Percentiles rank a stretch among this genome's conserved stretches.
Conservation (phyloP, 73 alveolate genomes). For the Tetrahymena elliotti region DNA sequence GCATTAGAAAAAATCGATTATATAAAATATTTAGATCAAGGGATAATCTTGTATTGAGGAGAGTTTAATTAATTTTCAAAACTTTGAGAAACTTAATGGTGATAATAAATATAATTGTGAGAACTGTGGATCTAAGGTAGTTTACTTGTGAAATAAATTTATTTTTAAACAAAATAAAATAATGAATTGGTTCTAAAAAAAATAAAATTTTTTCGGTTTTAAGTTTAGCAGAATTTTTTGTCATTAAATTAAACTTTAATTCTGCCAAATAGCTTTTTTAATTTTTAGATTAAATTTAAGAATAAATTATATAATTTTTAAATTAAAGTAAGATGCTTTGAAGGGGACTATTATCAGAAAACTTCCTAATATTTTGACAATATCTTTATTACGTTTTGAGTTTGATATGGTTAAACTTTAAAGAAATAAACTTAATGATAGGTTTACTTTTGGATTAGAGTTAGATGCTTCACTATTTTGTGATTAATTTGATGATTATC, state of each 20-base stretch:
- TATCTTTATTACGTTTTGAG: slow-evolving; percentile 72
- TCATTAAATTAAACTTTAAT: too few relatives aligned
- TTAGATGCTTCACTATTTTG: slow-evolving; percentile 59
- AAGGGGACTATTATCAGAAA: slow-evolving; percentile 65
- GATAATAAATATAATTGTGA: slow-evolving; percentile 70
- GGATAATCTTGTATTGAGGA: slow-evolving; percentile 53
- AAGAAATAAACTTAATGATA: slow-evolving; percentile 69
- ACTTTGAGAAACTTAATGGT: slow-evolving; percentile 56
- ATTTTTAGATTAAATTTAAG: too few relatives aligned
- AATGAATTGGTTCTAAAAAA: too few relatives aligned
- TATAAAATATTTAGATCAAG: slow-evolving; percentile 56
- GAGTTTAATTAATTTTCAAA: slow-evolving; percentile 55
- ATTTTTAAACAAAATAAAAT: too few relatives aligned
- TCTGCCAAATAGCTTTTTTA: too few relatives aligned
- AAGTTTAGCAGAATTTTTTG: too few relatives aligned
- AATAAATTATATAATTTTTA: not conserved
- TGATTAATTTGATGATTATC: slow-evolving; percentile 38
- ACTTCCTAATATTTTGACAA: slow-evolving; percentile 73
- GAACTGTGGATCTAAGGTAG: slow-evolving; percentile 64
- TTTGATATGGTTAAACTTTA: slow-evolving; percentile 66
- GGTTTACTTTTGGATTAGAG: slow-evolving; percentile 80
- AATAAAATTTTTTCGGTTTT: too few relatives aligned
- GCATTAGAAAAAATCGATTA: slow-evolving; percentile 57
- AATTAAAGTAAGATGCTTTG: slow-evolving; percentile 53
- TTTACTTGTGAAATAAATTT: not conserved